Percentiles rank a stretch among this genome's conserved stretches.
Conservation (phyloP, 2,329 filamentous ascomycete genomes). For the Ceratocystis destructans region DNA sequence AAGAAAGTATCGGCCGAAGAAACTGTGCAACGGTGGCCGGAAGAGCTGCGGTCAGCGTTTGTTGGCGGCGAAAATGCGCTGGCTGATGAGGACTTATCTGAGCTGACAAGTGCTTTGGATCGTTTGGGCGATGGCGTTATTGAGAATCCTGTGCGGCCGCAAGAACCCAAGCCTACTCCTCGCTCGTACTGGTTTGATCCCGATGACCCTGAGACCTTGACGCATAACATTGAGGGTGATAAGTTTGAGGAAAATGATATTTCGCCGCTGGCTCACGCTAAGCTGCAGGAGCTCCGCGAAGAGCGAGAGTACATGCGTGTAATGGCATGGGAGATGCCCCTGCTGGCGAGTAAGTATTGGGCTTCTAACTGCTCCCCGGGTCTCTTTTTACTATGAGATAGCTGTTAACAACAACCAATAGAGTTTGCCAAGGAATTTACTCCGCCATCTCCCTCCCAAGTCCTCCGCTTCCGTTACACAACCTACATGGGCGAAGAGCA, state of each 20-base stretch:
- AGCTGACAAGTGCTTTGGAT: conserved; percentile 17
- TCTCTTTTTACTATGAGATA: too few species aligned
- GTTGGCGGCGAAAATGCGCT: conserved; percentile 10
- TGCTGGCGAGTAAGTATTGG: conserved; percentile 62
- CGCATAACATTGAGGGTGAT: conserved; percentile 41
- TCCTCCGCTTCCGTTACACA: conserved; percentile 90
- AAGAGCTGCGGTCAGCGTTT: conserved; percentile 14
- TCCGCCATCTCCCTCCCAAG: conserved; percentile 50
- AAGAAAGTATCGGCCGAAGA: conserved; percentile 15
- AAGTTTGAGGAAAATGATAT: conserved; percentile 73
- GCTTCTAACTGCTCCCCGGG: too few species aligned
- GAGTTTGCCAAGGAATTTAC: conserved; percentile 73
- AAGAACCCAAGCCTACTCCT: conserved; percentile 25
- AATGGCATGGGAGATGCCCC: conserved; percentile 89
- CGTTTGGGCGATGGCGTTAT: conserved; percentile 21
- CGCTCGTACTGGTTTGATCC: conserved; percentile 37
- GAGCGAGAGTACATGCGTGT: conserved; percentile 76
- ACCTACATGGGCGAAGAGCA: conserved; percentile 91
- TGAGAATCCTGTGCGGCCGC: conserved; percentile 14
- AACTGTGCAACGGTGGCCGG: conserved; percentile 17
- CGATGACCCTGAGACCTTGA: conserved; percentile 35
- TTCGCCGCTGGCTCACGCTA: conserved; percentile 65
- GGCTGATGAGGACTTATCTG: conserved; percentile 15
- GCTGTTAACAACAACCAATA: conserved; percentile 27
- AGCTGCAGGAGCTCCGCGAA: conserved; percentile 79